phyloP scores from a whole-genome alignment of 2,329 filamentous ascomycete species.

The Neoarthrinium moseri region DNA sequence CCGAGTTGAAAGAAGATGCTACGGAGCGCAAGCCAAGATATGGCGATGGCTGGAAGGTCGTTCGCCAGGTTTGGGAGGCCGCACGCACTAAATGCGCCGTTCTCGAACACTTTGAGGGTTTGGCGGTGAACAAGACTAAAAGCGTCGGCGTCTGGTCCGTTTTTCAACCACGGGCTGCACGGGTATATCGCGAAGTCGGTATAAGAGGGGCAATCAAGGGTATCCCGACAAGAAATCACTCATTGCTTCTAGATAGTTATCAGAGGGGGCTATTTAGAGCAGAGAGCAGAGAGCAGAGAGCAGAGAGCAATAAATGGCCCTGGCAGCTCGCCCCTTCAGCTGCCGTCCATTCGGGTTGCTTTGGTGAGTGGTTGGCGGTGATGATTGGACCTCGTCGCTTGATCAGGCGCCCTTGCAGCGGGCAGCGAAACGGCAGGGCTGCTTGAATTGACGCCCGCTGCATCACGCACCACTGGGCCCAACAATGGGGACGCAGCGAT shows the following conservation, averaged over 20 bases:
- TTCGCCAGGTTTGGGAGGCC: not conserved
- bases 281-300: not conserved
- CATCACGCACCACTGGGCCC: not conserved
- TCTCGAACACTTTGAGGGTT: not conserved
- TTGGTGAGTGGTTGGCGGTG: not conserved
- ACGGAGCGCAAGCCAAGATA: not conserved
- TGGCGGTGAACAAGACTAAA: not conserved
- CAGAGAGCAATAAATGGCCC: not conserved
- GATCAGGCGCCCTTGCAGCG: slow-evolving; percentile 10
- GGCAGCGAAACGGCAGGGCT: slow-evolving; percentile 3
- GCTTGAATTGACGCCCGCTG: not conserved
- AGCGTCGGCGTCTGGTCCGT: not conserved
- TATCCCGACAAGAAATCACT: not conserved
- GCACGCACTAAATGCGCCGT: not conserved
- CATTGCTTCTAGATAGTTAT: not conserved
- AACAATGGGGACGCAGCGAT: not conserved
- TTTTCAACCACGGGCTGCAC: not conserved
- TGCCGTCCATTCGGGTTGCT: not conserved
- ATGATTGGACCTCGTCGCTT: slow-evolving; percentile 9
- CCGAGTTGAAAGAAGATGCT: not conserved
- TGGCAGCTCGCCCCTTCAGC: not conserved
- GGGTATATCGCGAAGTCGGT: not conserved
- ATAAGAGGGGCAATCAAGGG: slow-evolving; percentile 1
- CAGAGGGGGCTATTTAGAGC: not conserved
- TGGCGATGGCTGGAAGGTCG: not conserved